Evolutionary conservation across 257 asterid genomes (phyloP), one percentile per base, ranked within the genome.

Genomic region (Capsicum pubescens): DNA sequence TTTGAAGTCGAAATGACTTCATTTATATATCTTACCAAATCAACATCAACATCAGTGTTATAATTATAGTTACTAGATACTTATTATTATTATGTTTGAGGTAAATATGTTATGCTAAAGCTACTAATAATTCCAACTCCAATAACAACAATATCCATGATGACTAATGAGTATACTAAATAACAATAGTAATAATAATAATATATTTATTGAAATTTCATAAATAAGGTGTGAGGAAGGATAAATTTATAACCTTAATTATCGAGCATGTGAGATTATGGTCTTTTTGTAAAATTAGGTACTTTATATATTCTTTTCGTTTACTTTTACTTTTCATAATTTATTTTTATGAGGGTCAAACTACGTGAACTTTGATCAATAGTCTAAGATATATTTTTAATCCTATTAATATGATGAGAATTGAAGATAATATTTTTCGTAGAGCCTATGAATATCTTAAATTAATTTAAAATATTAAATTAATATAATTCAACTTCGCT

Each of bases 91-190:
- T 12, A 26, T 26, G 42, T 11, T 7, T 64, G 44, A 64, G 26
- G 44, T 64, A 64, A 64, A 21, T 64, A 7, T 48, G 8, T 48
- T 48, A 48, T 48, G 48, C 10, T 11, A 66, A 66, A 66, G 72
- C 46, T 66, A 66, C 17, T 66, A 66, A 66, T 66, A 26, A 13
- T 66, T 66, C 7, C n/a, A 66, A 66, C 72, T 26, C 72, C 72
- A 66, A 66, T 12, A 32, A 6, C 46, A 32, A 32, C 14, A 21
- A 63, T 66, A 32, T 11, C 32, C 17, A 66, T 66, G 46, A 66
- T 66, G 72, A 21, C 46, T 19, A 26, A 26, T 26, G 32, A 26
- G 32, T 26, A 26, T 26, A 26, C 32, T 26, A 26, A 26, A 1
- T 21, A 6, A 44, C 48, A 44, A 44, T 44, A 44, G 6, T 6